Evolutionary conservation across 805 yeast genomes (phyloP).

Genomic region (Kluyveromyces aestuarii): DNA sequence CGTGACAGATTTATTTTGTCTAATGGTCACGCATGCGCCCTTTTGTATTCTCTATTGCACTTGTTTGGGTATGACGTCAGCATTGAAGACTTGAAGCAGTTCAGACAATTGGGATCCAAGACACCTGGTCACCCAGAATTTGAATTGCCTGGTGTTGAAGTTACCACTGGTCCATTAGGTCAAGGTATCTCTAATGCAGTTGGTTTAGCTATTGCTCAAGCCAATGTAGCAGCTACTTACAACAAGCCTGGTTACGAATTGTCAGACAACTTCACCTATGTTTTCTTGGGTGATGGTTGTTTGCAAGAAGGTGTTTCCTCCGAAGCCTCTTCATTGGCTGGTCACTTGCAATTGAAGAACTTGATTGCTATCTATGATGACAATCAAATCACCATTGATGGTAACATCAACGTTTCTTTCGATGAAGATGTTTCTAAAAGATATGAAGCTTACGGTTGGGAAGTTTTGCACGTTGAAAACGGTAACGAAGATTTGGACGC

Average conservation of each 20-base stretch:
- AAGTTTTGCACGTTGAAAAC: constrained; percentile 62
- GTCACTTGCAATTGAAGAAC: constrained; percentile 89
- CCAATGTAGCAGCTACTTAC: constrained; percentile 84
- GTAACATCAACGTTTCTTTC: constrained; percentile 81
- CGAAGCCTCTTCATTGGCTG: constrained; percentile 92
- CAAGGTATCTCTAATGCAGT: constrained; percentile 96
- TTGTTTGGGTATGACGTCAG: constrained; percentile 69
- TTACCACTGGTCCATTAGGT: constrained; percentile 98
- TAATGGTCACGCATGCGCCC: constrained; percentile 94
- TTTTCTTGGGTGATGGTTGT: constrained; percentile 94
- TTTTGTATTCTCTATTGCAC: constrained; percentile 77
- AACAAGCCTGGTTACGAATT: constrained; percentile 76
- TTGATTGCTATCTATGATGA: constrained; percentile 94
- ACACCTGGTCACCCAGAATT: constrained; percentile 98
- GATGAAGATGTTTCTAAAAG: constrained; percentile 85
- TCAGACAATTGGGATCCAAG: constrained; percentile 84
- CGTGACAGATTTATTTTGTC: constrained; percentile 93
- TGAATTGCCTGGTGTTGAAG: constrained; percentile 88
- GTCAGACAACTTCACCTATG: constrained; percentile 68
- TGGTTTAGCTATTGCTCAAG: constrained; percentile 93
- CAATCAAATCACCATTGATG: constrained; percentile 95
- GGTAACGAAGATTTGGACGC: constrained; percentile 75
- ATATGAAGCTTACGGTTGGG: constrained; percentile 93
- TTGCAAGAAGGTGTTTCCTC: constrained; percentile 96
- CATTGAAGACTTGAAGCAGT: constrained; percentile 78